Percentiles rank a stretch among this genome's conserved stretches.
Evolutionary conservation across 257 asterid genomes (phyloP).

Genomic region (Petunia axillaris): DNA sequence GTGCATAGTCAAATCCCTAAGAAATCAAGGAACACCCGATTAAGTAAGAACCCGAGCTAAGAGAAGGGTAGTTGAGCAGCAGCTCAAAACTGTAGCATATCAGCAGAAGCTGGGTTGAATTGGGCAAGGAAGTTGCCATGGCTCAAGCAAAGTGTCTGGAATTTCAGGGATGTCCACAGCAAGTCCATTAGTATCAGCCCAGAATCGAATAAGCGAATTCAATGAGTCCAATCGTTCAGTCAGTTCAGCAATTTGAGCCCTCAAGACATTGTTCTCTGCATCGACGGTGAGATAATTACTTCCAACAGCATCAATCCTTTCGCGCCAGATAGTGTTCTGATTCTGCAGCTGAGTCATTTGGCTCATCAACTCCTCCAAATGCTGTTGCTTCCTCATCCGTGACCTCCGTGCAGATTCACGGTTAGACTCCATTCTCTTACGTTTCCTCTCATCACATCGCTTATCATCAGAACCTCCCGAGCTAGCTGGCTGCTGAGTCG

Average conservation of each 20-base stretch:
- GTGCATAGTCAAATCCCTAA: not conserved
- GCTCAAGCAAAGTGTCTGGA: slow-evolving; percentile 66
- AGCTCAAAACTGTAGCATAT: slow-evolving; percentile 55
- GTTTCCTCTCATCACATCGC: slow-evolving; percentile 58
- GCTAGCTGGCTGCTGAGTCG: slow-evolving; percentile 47
- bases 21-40: not conserved
- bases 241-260: slow-evolving; percentile 76
- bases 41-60: not conserved
- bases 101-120: slow-evolving; percentile 64
- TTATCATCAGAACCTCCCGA: slow-evolving; percentile 47
- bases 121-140: slow-evolving; percentile 86
- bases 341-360: slow-evolving; percentile 50
- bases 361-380: slow-evolving; percentile 51
- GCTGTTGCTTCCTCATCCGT: slow-evolving; percentile 75
- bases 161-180: slow-evolving; percentile 70
- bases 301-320: slow-evolving; percentile 52
- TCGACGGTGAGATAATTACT: slow-evolving; percentile 45
- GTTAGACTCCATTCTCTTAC: slow-evolving; percentile 81
- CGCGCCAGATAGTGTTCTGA: slow-evolving; percentile 50
- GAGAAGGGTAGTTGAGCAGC: not conserved
- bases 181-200: slow-evolving; percentile 70
- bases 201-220: slow-evolving; percentile 62
- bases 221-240: slow-evolving; percentile 71
- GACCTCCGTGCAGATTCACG: slow-evolving; percentile 87
- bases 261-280: slow-evolving; percentile 66